phyloP scores from a whole-genome alignment of 805 yeast genomes.

The Zygotorulaspora florentina region DNA sequence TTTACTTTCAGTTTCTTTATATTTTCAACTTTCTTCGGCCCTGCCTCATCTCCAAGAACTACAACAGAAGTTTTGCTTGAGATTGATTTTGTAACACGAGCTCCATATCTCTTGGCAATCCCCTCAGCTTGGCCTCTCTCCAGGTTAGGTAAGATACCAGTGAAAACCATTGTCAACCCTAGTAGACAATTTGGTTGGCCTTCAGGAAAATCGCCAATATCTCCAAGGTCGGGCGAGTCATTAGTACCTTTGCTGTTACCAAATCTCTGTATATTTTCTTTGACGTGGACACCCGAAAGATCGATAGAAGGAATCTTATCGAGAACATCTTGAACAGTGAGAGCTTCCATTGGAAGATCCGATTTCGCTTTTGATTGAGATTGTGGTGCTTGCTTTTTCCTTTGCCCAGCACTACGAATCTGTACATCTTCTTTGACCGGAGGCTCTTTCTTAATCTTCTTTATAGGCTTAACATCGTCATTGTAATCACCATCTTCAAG shows the following conservation, averaged over 20 bases:
- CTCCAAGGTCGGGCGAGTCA: slow-evolving; percentile 9
- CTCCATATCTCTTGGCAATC: slow-evolving; percentile 83
- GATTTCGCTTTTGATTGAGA: background rate
- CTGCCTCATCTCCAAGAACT: slow-evolving; percentile 93
- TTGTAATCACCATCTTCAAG: slow-evolving; percentile 27
- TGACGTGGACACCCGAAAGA: slow-evolving; percentile 47
- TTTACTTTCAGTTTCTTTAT: slow-evolving; percentile 70
- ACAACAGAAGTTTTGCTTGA: slow-evolving; percentile 83
- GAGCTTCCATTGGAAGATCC: background rate
- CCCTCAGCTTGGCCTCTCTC: slow-evolving; percentile 73
- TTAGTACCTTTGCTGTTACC: slow-evolving; percentile 32
- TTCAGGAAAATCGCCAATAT: slow-evolving; percentile 54
- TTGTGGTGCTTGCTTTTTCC: background rate
- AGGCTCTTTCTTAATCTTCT: background rate
- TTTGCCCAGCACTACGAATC: slow-evolving; percentile 1
- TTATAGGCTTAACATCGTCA: background rate
- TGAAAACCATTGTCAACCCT: slow-evolving; percentile 89
- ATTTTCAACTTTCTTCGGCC: slow-evolving; percentile 86
- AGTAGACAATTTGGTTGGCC: slow-evolving; percentile 82
- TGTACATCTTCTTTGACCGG: slow-evolving; percentile 8
- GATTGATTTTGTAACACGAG: slow-evolving; percentile 80
- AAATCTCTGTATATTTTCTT: slow-evolving; percentile 48
- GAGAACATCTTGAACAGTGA: slow-evolving; percentile 36
- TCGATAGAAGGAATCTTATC: slow-evolving; percentile 70
- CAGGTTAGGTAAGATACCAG: slow-evolving; percentile 79